Evolutionary conservation across 2,329 filamentous ascomycete species (phyloP), one percentile per base, ranked within the genome.

Genomic region (Colletotrichum lentis): DNA sequence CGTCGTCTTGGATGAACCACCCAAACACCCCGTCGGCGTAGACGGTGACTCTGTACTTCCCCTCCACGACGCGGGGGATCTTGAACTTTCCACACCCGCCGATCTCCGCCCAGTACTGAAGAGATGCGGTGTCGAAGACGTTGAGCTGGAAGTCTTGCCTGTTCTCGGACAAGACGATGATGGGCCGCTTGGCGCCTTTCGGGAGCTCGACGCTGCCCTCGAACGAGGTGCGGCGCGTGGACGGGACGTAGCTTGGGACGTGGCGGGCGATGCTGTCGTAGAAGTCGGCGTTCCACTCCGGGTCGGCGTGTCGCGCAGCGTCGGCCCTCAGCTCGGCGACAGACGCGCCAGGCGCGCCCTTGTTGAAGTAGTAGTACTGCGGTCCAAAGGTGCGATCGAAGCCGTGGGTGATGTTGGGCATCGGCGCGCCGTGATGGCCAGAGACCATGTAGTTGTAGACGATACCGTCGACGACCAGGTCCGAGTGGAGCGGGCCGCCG

Each of bases 331-430:
- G 27, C 12, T 65, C 62, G 18, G 35, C 53, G 2, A 69, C 12
- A 1, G 67, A 53, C 0, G 57, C 1, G 14, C 39, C 44, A 2
- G 57, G 52, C 0, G 56, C 10, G 1, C 67, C 73, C 1, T 69
- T 73, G 75, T 90, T 90, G 79, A 90, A 90, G 73, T 89, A 81
- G 72, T 85, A 90, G 72, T 84, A 89, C 74, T 86, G 84, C 70
- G 88, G 88, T 1, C 88, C 88, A 72, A 90, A 90, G 0, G 88
- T 90, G 2, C 88, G 82, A 72, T 90, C 88, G 70, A 90, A 90
- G 0, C 88, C 88, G 69, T 87, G 76, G 1, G 85, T 88, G 71
- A 90, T 89, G 71, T 90, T 89, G 6, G 88, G 87, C 16, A 85
- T 87, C 49, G 85, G 84, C 67, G 86, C 85, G 6, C 88, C 87